Base-by-base conservation (phyloP, 352 stramenopile genomes). In the Plasmopara viticola region DNA sequence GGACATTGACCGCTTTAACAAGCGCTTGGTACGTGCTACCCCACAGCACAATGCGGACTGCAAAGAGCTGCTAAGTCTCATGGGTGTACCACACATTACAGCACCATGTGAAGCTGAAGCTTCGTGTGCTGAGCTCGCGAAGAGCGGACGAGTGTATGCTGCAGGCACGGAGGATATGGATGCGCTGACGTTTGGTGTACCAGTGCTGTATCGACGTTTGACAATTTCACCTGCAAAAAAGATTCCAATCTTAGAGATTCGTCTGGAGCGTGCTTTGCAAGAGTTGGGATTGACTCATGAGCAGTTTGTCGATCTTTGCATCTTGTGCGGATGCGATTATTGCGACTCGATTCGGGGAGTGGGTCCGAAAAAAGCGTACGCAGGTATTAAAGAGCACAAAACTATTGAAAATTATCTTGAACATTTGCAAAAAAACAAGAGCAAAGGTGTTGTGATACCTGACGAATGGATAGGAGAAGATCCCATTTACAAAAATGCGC, bases 141-240 rank as follows among this genome's bases (percentile, higher is more conserved):
- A 93, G 54, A 76, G 68, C 17, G 94, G 93, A 44, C 91, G 97
- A 48, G 89, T 98, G 0, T 99, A 93, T 62, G 96, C 92, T 5
- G 86, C 90, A 0, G 96, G 86, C 17, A 99, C 96, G 0, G 97
- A 99, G 77, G 97, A 99, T 78, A 99, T 99, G 96, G 97, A 99
- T 64, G 94, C 94, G 13, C 74, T 99, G 53, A 99, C 96, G 25
- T 99, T 99, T 67, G 80, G 81, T 15, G 96, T 96, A n/a, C 96
- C 97, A 0, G 81, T 98, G 48, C 66, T 98, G 33, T 84, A 98
- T 25, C 90, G 96, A 30, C 84, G 86, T 14, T 57, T 97, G 53
- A 98, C 89, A 15, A 78, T 96, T 34, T 82, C 83, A 6, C 83
- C 85, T 0, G 79, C 77, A 45, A 90, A 91, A 63, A 96, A 97